Conservation (phyloP, 2,329 filamentous ascomycete genomes). For the Apiospora rasikravindrae region DNA sequence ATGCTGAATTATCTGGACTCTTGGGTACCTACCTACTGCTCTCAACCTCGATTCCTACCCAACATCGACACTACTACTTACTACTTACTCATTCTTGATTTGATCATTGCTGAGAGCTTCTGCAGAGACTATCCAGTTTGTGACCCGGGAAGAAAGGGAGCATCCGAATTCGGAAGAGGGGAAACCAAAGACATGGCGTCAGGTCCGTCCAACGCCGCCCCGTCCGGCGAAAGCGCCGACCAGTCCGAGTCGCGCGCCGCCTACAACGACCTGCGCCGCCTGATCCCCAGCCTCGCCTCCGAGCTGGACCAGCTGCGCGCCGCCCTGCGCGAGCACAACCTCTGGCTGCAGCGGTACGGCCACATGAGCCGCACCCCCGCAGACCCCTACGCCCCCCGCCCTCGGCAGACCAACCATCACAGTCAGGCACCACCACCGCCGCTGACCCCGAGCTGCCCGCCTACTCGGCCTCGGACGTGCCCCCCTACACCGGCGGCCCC, state of each 20-base stretch:
- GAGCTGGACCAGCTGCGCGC: constrained; percentile 37
- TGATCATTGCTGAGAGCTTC: background rate
- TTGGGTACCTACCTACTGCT: background rate
- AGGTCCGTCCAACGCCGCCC: constrained; percentile 16
- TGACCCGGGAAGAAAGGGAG: background rate
- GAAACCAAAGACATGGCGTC: constrained; percentile 18
- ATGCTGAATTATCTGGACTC: background rate
- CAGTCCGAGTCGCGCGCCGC: constrained; percentile 28
- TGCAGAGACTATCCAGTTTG: background rate
- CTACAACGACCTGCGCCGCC: constrained; percentile 35
- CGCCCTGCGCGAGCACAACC: constrained; percentile 37
- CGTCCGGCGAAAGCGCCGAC: background rate
- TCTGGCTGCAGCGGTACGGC: constrained; percentile 37
- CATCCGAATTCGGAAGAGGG: background rate
- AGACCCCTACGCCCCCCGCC: constrained; percentile 20
- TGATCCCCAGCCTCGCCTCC: constrained; percentile 35
- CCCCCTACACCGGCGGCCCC: constrained; percentile 33
- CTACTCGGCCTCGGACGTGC: constrained; percentile 36
- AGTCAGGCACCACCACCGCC: background rate
- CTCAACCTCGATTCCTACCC: background rate
- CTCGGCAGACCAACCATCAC: background rate
- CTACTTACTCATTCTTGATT: background rate
- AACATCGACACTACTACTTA: background rate
- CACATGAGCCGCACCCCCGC: constrained; percentile 25
- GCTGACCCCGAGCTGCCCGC: constrained; percentile 32